These are phyloP conservation scores for Talaromyces sp. DNA, from an alignment of 2,329 filamentous ascomycete species.

Conservation along the genomic window DNA sequence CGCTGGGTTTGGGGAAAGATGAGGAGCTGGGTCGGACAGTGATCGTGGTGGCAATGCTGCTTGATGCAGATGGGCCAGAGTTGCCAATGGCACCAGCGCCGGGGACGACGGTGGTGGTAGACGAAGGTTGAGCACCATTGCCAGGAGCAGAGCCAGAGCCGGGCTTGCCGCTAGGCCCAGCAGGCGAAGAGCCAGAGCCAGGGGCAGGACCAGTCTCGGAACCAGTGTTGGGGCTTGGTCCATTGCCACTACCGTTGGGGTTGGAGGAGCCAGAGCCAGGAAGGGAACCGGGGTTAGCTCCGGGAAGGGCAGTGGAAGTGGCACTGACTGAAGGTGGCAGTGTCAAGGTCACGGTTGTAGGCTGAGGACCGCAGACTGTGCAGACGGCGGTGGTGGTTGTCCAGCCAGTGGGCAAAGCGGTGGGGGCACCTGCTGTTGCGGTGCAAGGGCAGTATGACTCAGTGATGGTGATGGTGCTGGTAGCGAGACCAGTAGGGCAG, in stretches of 20 bases:
- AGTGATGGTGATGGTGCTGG: slow-evolving; percentile 24
- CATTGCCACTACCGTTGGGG: slow-evolving; percentile 5
- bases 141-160: slow-evolving; percentile 10
- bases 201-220: slow-evolving; percentile 2
- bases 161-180: background rate
- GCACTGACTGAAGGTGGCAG: slow-evolving; percentile 16
- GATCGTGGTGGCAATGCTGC: slow-evolving; percentile 10
- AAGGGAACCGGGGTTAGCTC: slow-evolving; percentile 8
- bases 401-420: slow-evolving; percentile 19
- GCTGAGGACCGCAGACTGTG: slow-evolving; percentile 24
- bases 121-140: slow-evolving; percentile 1
- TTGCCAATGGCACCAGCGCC: slow-evolving; percentile 1
- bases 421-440: slow-evolving; percentile 18
- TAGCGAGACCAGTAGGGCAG: slow-evolving; percentile 31
- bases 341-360: slow-evolving; percentile 24
- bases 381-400: slow-evolving; percentile 23
- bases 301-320: slow-evolving; percentile 15
- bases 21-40: slow-evolving; percentile 12
- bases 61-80: slow-evolving; percentile 13
- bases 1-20: slow-evolving; percentile 8
- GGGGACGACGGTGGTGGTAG: background rate
- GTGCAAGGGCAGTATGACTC: slow-evolving; percentile 25
- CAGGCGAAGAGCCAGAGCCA: background rate
- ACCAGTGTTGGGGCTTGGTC: slow-evolving; percentile 1
- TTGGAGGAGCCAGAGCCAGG: slow-evolving; percentile 8